phyloP scores from a whole-genome alignment of 257 asterid genomes.

The Penstemon davidsonii region DNA sequence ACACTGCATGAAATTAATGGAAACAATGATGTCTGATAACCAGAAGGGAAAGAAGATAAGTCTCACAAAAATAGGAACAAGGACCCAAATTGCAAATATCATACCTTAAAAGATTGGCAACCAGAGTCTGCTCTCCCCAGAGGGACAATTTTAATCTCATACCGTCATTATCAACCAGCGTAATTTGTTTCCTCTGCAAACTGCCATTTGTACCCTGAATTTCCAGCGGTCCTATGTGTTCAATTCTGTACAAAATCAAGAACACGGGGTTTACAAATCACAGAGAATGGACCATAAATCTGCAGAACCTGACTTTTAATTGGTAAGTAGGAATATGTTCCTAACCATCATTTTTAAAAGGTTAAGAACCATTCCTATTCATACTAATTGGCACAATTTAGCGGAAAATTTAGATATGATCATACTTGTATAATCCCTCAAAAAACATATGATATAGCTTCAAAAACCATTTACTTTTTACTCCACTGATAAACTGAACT shows the following conservation, averaged over 20 bases:
- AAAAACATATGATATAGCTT: slow-evolving; percentile 7
- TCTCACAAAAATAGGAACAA: background rate
- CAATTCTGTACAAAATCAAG: slow-evolving; percentile 55
- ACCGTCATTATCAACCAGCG: slow-evolving; percentile 76
- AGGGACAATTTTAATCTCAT: slow-evolving; percentile 55
- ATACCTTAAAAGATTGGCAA: slow-evolving; percentile 85
- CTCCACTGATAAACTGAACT: background rate
- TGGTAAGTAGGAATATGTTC: background rate
- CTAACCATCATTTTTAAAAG: slow-evolving; percentile 5
- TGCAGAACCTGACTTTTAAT: slow-evolving; percentile 17
- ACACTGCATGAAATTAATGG: slow-evolving; percentile 49
- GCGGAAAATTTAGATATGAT: background rate
- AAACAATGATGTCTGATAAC: slow-evolving; percentile 8
- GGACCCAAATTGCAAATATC: slow-evolving; percentile 14
- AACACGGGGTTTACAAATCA: slow-evolving; percentile 18
- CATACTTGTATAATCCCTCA: background rate
- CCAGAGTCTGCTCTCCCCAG: slow-evolving; percentile 88
- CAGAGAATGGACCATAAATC: slow-evolving; percentile 6
- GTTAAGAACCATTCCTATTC: slow-evolving; percentile 10
- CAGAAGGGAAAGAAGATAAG: background rate
- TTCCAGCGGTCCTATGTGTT: slow-evolving; percentile 74
- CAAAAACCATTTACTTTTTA: slow-evolving; percentile 4
- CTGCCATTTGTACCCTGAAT: slow-evolving; percentile 54
- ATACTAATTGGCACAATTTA: background rate
- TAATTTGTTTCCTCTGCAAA: slow-evolving; percentile 69